Percentiles rank a stretch among this genome's conserved stretches.
Evolutionary conservation across 306 rosid species (phyloP).

Genomic region (Abrus precatorius): DNA sequence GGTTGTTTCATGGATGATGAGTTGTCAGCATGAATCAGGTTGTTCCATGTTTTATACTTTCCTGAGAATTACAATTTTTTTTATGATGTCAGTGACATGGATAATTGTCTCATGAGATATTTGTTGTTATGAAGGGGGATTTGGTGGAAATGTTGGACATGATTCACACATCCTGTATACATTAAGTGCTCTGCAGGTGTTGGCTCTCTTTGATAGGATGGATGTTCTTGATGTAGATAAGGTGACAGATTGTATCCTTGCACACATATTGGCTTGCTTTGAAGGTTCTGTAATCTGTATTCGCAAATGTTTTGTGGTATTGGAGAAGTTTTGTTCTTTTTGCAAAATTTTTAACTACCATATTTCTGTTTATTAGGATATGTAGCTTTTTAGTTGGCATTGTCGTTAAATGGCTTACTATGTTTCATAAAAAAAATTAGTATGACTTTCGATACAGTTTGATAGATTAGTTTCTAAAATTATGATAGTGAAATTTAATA

Average conservation of each 20-base stretch:
- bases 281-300: neutral
- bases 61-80: neutral
- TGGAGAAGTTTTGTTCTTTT: slow-evolving; percentile 4
- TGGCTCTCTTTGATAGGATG: slow-evolving; percentile 79
- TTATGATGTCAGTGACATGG: neutral
- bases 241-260: slow-evolving; percentile 90
- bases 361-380: slow-evolving; percentile 34
- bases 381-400: neutral
- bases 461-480: slow-evolving; percentile 21
- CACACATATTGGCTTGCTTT: slow-evolving; percentile 32
- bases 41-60: slow-evolving; percentile 10
- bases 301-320: neutral
- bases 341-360: neutral
- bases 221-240: slow-evolving; percentile 67
- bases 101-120: slow-evolving; percentile 17
- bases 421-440: neutral
- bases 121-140: slow-evolving; percentile 73
- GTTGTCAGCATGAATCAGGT: slow-evolving; percentile 92
- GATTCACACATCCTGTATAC: slow-evolving; percentile 84
- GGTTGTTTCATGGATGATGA: slow-evolving; percentile 80
- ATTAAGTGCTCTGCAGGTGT: slow-evolving; percentile 87
- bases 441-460: slow-evolving; percentile 16
- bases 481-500: neutral
- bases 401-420: slow-evolving; percentile 17
- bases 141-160: slow-evolving; percentile 87